These are phyloP conservation scores for Sphenostylis stenocarpa DNA, from an alignment of 306 rosid species.

Conservation along the genomic window DNA sequence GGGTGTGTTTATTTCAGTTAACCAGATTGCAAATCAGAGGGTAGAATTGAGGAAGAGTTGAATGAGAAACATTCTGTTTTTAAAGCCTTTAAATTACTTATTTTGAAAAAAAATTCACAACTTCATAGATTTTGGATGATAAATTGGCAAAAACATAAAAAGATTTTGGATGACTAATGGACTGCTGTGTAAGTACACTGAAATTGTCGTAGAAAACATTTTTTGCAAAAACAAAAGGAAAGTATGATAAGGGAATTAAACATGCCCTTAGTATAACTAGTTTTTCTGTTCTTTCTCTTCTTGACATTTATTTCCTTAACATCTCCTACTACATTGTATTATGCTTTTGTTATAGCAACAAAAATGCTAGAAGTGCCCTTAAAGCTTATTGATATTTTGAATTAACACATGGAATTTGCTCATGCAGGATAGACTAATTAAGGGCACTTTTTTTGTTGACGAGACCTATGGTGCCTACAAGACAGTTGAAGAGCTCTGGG, in stretches of 20 bases:
- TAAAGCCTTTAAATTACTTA: too few relatives aligned
- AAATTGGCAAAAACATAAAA: background rate
- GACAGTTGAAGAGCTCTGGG: slow-evolving; percentile 67
- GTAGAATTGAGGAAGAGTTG: background rate
- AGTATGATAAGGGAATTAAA: background rate
- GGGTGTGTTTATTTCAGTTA: background rate
- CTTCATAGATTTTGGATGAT: background rate
- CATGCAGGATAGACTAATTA: slow-evolving; percentile 56
- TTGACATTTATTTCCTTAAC: background rate
- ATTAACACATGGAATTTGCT: slow-evolving; percentile 10
- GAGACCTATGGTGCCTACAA: slow-evolving; percentile 45
- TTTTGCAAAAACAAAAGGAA: background rate
- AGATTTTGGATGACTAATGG: background rate
- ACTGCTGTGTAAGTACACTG: background rate
- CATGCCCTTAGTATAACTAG: background rate
- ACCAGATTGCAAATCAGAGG: too few relatives aligned
- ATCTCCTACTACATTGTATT: background rate
- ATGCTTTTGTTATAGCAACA: background rate
- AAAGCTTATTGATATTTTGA: background rate
- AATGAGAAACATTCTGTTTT: background rate
- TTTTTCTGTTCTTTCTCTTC: background rate
- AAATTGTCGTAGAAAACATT: background rate
- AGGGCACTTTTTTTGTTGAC: slow-evolving; percentile 34
- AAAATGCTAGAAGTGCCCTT: background rate
- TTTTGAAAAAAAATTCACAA: background rate